Base-by-base conservation (phyloP, 805 yeast genomes). In the Ogataea siamensis region DNA sequence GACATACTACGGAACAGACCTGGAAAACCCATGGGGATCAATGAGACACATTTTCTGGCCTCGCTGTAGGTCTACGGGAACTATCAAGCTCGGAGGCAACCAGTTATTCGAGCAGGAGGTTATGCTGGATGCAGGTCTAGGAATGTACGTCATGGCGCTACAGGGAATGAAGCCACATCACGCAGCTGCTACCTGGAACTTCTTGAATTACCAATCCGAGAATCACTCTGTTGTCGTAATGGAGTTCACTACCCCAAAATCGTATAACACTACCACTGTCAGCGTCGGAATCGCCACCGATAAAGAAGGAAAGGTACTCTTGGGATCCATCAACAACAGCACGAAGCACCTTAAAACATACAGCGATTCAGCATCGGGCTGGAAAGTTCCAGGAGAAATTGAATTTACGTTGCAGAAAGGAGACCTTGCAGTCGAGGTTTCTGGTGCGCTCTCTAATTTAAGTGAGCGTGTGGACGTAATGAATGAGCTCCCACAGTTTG, bases 141-240 rank as follows among this genome's bases (percentile, higher is more conserved):
- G 87, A 34, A 84, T 93, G 95, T 89, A 80, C 58, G 96, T 91
- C 37, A 82, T 86, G 91, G 99, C 99, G 5, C 68, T 87, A 51
- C 99, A 93, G 69, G 98, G 98, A 45, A 89, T 93, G 98, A 93
- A 93, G 64, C 99, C 99, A 7, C 97, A 93, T 64, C 99, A 93
- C 65, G 96, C 97, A 23, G 99, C 99, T 40, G 87, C 95, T 45
- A 67, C 87, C 15, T 93, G 99, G 99, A 93, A 91, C 66, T 93
- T 93, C 60, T 65, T 86, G 46, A 83, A 87, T 64, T 91, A 85
- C 73, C 96, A 87, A 59, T 83, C 93, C 13, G 73, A 78, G 35
- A 67, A 78, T 26, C 70, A 74, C 51, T 71, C 91, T 23, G 95
- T 86, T 8, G 80, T 88, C 12, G 74, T 85, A 49, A 93, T 93